These are phyloP conservation scores for Boeremia lycopersici DNA, from an alignment of 2,329 filamentous ascomycete genomes.

Conservation along the genomic window DNA sequence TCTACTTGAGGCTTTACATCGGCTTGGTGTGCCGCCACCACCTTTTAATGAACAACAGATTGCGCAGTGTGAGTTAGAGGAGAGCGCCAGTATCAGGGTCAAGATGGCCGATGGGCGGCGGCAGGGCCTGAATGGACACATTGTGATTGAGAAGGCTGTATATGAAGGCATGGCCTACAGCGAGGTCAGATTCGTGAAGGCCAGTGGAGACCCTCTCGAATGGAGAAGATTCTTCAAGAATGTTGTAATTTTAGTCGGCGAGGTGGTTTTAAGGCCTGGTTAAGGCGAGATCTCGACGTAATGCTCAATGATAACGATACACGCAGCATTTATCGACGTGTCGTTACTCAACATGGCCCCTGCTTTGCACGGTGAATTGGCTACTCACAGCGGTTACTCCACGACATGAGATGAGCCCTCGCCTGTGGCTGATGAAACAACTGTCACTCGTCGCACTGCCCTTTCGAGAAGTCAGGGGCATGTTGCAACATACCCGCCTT, in stretches of 20 bases:
- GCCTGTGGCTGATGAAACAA: too few species aligned
- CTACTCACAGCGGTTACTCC: too few species aligned
- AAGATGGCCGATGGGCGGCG: slow-evolving; percentile 74
- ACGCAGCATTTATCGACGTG: not conserved
- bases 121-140: slow-evolving; percentile 75
- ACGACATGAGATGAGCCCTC: too few species aligned
- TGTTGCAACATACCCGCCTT: too few species aligned
- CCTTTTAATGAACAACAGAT: slow-evolving; percentile 39
- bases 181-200: slow-evolving; percentile 90
- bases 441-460: too few species aligned
- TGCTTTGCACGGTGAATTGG: too few species aligned
- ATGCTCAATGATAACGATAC: slow-evolving; percentile 6
- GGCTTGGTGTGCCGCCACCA: slow-evolving; percentile 79
- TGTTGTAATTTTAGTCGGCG: slow-evolving; percentile 84
- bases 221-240: slow-evolving; percentile 98
- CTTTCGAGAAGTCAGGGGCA: too few species aligned
- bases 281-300: slow-evolving; percentile 5
- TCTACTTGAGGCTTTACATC: slow-evolving; percentile 79
- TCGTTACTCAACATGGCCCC: too few species aligned
- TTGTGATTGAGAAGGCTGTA: slow-evolving; percentile 73
- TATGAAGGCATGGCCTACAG: slow-evolving; percentile 67
- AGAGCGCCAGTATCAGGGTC: slow-evolving; percentile 71
- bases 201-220: slow-evolving; percentile 93
- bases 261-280: slow-evolving; percentile 67
- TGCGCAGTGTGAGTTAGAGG: slow-evolving; percentile 49